Base-by-base conservation (phyloP, 2,329 filamentous ascomycete genomes). In the Fusarium sarcochroum region DNA sequence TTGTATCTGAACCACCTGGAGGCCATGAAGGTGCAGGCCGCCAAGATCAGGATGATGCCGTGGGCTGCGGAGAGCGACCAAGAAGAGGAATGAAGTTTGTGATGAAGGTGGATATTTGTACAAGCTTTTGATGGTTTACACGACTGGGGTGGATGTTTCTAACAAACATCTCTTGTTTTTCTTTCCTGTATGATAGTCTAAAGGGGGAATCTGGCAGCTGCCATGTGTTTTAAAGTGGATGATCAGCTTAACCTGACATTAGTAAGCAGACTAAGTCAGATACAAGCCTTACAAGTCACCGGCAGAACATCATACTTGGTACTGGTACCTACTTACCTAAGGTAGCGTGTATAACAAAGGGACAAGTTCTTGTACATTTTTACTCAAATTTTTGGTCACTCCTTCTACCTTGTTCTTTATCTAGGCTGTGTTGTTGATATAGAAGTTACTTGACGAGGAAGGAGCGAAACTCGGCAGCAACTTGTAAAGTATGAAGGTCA, bases 1-100 rank as follows among this genome's bases (percentile, higher is more conserved):
- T 21, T 67, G 15, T 63, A 63, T 21, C 15, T 32, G 14, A 32
- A 11, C 25, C 63, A 67, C 20, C 15, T 67, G 13, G 21, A 46
- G 13, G 17, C 47, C 18, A 23, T 67, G 44, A 17, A 34, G 14
- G 34, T 21, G 3, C 64, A 67, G 13, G 64, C 63, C 15, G n/a
- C 38, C 20, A 66, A 52, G 20, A 35, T 58, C 18, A 38, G n/a
- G 23, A 67, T 67, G 51, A 23, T 34, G 6, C 25, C 37, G 10
- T 35, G 25, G 32, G 14, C 45, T 7, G 42, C 25, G 7, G 61
- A 51, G 13, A 23, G 45, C 2, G 53, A 34, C 9, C 27, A 59
- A 8, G 47, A 65, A 4, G 42, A 56, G n/a, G 47, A 40, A 37
- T 30, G 8, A n/a, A n/a, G n/a, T 42, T 23, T 7, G 4, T 11